Base-by-base conservation (phyloP, 306 rosid species). In the Cercis canadensis region DNA sequence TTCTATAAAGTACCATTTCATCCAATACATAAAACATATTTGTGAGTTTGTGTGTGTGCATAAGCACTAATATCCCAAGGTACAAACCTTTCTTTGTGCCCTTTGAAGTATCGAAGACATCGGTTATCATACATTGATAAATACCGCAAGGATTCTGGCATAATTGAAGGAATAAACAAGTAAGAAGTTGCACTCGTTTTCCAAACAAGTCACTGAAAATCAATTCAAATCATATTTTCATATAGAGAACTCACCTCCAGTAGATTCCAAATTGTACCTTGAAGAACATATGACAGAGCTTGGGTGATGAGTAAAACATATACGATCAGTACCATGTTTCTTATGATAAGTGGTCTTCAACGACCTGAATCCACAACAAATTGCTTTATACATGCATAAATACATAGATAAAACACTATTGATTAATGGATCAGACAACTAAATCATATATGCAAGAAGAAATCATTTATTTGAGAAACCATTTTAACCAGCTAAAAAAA, bases 221-320 rank as follows among this genome's bases (percentile, higher is more conserved):
- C 36, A 39, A n/a, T 36, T 50, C 45, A 62, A 55, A 62, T n/a
- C 17, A 68, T 63, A 76, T 5, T 61, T 39, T 32, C 52, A 59
- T n/a, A 21, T 17, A 21, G 59, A 64, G 46, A 82, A 79, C 82
- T 67, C 29, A 81, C 98, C 96, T 72, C 92, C 97, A 32, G 74
- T 78, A 61, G 96, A 71, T 55, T 94, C 97, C 87, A 89, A 74
- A 84, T 89, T 87, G 87, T 90, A 75, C 70, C 81, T 89, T 61
- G 98, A 90, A 75, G 98, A 94, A 82, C 98, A 90, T 71, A 90
- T 90, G 52, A 90, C 89, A 62, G 98, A 94, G 76, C 88, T 94
- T 3, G 98, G 92, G 62, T 94, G 98, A 72, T 94, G 97, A 56
- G 97, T 94, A 78, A 86, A 94, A 85, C 98, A 90, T 75, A 89